Evolutionary conservation across 139 green algal species (phyloP).

Genomic region (Eudorina sp.): DNA sequence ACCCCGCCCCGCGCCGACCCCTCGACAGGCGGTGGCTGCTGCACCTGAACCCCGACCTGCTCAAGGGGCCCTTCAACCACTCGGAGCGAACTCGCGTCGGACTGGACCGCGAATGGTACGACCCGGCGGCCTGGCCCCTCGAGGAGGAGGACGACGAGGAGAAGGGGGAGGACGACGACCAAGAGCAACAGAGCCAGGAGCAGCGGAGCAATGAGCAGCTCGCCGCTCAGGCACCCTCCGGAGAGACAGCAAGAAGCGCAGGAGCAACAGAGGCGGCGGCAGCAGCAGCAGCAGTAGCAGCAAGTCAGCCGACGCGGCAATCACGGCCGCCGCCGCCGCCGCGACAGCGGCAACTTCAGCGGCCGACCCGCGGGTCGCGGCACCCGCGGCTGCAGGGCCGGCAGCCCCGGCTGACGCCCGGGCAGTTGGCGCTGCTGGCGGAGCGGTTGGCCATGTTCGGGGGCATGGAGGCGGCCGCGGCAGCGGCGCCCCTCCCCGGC

Average conservation of each 20-base stretch:
- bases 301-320: not conserved
- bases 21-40: conserved; percentile 62
- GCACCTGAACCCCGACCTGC: conserved; percentile 69
- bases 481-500: not conserved
- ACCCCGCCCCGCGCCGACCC: not conserved
- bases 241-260: not conserved
- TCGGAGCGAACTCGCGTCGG: conserved; percentile 58
- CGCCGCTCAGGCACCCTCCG: too few species aligned
- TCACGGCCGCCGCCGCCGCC: not conserved
- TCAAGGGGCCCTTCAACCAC: conserved; percentile 75
- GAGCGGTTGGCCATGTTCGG: conserved; percentile 19
- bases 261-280: not conserved
- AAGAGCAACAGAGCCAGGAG: not conserved
- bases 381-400: not conserved
- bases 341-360: not conserved
- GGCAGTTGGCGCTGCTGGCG: conserved; percentile 24
- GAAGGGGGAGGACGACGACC: not conserved
- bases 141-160: not conserved
- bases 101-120: conserved; percentile 61
- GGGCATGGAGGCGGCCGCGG: not conserved
- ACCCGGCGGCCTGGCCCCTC: conserved; percentile 1
- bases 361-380: not conserved
- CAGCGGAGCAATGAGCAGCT: not conserved
- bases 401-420: not conserved
- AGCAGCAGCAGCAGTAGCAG: not conserved